Conservation (phyloP, 352 stramenopile genomes). For the Phytophthora citricola region DNA sequence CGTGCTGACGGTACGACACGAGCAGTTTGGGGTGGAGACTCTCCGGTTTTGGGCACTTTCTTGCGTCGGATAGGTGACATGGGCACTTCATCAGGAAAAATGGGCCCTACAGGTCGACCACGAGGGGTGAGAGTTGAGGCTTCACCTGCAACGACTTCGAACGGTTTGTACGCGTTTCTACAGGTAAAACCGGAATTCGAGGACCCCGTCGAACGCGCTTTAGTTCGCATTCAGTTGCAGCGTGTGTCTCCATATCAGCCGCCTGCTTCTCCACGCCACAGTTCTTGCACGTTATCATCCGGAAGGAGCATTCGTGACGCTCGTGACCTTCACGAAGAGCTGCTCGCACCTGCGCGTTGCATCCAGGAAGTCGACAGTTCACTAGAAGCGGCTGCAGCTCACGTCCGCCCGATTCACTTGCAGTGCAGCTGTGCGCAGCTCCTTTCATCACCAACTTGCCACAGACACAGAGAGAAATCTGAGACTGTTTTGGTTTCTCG, state of each 20-base stretch:
- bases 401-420: background rate
- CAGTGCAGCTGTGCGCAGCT: constrained; percentile 18
- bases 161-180: background rate
- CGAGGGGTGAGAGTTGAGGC: constrained; percentile 21
- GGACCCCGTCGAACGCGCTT: constrained; percentile 36
- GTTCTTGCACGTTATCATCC: constrained; percentile 44
- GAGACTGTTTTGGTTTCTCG: constrained; percentile 12
- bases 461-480: constrained; percentile 23
- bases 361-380: constrained; percentile 29
- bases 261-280: constrained; percentile 52
- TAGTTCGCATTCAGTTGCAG: constrained; percentile 49
- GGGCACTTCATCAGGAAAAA: constrained; percentile 17
- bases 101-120: constrained; percentile 5
- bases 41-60: constrained; percentile 46
- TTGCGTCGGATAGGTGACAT: constrained; percentile 56
- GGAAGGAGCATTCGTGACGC: constrained; percentile 51
- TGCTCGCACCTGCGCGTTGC: constrained; percentile 38
- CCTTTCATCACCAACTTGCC: constrained; percentile 29
- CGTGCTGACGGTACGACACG: constrained; percentile 44
- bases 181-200: constrained; percentile 2
- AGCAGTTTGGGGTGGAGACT: constrained; percentile 3
- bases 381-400: constrained; percentile 17
- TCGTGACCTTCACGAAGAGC: constrained; percentile 62
- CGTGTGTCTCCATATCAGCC: constrained; percentile 47
- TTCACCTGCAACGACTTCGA: constrained; percentile 9